These are phyloP conservation scores for Fusarium pseudograminearum DNA, from an alignment of 2,329 filamentous ascomycete genomes.

Conservation along the genomic window DNA sequence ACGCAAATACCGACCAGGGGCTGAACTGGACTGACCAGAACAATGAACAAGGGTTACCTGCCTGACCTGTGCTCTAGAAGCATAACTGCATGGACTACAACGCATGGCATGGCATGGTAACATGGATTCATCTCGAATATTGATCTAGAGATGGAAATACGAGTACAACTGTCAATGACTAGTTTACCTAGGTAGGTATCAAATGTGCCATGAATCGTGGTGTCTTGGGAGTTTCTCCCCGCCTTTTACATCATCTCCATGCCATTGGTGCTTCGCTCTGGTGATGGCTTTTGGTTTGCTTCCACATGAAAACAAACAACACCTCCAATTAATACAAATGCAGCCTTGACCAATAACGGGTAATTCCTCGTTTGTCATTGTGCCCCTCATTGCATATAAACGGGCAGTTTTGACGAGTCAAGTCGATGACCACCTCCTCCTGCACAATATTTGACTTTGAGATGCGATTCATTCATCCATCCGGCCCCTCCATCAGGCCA, in stretches of 20 bases:
- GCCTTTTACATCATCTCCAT: slow-evolving; percentile 39
- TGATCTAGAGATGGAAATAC: background rate
- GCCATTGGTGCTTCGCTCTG: slow-evolving; percentile 32
- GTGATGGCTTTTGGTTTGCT: slow-evolving; percentile 6
- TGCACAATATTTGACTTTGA: slow-evolving; percentile 16
- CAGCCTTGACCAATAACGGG: slow-evolving; percentile 12
- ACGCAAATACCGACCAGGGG: slow-evolving; percentile 26
- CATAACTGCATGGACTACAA: background rate
- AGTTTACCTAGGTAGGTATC: too few species aligned
- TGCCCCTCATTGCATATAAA: slow-evolving; percentile 8
- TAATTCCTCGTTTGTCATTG: slow-evolving; percentile 19
- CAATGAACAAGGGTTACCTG: background rate
- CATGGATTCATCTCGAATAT: background rate
- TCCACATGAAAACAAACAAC: slow-evolving; percentile 30
- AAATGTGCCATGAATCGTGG: slow-evolving; percentile 26
- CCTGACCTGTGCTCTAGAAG: background rate
- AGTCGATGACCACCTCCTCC: slow-evolving; percentile 38
- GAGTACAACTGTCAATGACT: background rate
- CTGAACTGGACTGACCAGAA: background rate
- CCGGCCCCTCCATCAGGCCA: slow-evolving; percentile 6
- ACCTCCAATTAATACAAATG: background rate
- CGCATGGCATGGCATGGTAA: background rate
- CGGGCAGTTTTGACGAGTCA: slow-evolving; percentile 26
- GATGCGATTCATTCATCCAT: slow-evolving; percentile 23
- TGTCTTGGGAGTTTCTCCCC: slow-evolving; percentile 11